Conservation (phyloP, 768 basidiomycete species). For the Tylopilus felleus region DNA sequence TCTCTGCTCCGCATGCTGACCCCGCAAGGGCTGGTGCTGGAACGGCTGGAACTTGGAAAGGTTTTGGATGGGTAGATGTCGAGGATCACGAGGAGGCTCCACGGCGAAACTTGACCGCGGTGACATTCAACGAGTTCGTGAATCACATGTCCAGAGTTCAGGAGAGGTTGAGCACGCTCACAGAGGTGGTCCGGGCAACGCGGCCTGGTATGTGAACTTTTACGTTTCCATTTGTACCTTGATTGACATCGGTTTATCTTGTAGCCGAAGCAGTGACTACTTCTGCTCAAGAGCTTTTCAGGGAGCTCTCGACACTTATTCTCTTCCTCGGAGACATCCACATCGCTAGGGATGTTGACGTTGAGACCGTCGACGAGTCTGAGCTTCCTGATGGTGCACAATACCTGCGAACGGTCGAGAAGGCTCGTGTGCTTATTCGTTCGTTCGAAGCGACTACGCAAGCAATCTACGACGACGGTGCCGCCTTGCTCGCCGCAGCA, state of each 20-base stretch:
- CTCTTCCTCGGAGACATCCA: conserved; percentile 46
- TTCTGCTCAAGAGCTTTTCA: conserved; percentile 34
- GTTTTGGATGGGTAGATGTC: conserved; percentile 47
- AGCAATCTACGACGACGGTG: conserved; percentile 48
- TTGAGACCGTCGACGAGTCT: conserved; percentile 39
- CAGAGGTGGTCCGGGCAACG: conserved; percentile 18
- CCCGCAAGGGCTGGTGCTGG: conserved; percentile 48
- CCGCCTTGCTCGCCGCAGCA: conserved; percentile 37
- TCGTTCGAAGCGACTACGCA: conserved; percentile 48
- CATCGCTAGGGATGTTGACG: conserved; percentile 49
- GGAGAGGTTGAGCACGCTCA: conserved; percentile 24
- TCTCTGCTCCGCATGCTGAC: conserved; percentile 37
- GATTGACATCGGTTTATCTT: not conserved
- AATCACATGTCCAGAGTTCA: conserved; percentile 25
- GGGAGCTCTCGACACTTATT: conserved; percentile 40
- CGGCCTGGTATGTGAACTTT: conserved; percentile 17
- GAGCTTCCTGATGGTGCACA: conserved; percentile 33
- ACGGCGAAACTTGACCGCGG: conserved; percentile 23
- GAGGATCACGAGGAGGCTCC: conserved; percentile 34
- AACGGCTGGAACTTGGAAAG: conserved; percentile 49
- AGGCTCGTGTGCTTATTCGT: conserved; percentile 45
- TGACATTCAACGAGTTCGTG: conserved; percentile 35
- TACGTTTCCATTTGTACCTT: not conserved
- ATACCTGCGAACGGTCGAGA: conserved; percentile 42
- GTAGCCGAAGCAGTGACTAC: conserved; percentile 22